A percentile compares a stretch with the other conserved stretches of the same genome.
Evolutionary conservation across 176 grass and related monocot species (phyloP).

Genomic region (Thinopyrum elongatum): DNA sequence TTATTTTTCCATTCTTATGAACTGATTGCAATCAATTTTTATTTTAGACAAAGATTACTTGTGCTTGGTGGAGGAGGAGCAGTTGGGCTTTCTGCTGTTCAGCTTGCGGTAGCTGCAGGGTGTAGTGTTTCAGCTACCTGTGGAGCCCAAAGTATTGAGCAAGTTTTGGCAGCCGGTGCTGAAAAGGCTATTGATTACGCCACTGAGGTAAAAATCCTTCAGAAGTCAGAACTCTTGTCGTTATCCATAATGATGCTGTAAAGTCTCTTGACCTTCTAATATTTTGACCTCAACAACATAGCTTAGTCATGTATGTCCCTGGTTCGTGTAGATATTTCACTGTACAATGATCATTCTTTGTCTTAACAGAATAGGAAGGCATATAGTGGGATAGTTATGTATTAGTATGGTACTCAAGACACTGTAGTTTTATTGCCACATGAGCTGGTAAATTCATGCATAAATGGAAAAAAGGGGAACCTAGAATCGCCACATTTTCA

Average conservation of each 20-base stretch:
- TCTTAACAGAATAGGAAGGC: background rate
- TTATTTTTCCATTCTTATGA: background rate
- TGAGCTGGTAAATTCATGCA: slow-evolving; percentile 15
- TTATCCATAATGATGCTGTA: background rate
- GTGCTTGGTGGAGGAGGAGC: slow-evolving; percentile 96
- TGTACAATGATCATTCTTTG: background rate
- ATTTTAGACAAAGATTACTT: slow-evolving; percentile 71
- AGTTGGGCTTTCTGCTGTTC: slow-evolving; percentile 82
- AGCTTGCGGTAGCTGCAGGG: slow-evolving; percentile 70
- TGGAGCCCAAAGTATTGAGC: slow-evolving; percentile 74
- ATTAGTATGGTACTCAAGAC: slow-evolving; percentile 10
- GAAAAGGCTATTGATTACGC: slow-evolving; percentile 97
- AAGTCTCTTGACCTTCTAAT: slow-evolving; percentile 5
- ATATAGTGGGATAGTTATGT: background rate
- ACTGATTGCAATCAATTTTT: slow-evolving; percentile 9
- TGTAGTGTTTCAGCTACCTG: slow-evolving; percentile 83
- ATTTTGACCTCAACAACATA: slow-evolving; percentile 4
- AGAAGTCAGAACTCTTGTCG: background rate
- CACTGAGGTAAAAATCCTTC: slow-evolving; percentile 52
- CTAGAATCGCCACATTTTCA: background rate
- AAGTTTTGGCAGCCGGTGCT: slow-evolving; percentile 68
- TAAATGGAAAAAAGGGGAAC: background rate
- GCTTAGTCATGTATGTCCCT: background rate
- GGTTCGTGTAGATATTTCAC: background rate
- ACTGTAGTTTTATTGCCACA: slow-evolving; percentile 1